phyloP scores from a whole-genome alignment of 2,329 filamentous ascomycete genomes.

The Diaporthe caulivora region DNA sequence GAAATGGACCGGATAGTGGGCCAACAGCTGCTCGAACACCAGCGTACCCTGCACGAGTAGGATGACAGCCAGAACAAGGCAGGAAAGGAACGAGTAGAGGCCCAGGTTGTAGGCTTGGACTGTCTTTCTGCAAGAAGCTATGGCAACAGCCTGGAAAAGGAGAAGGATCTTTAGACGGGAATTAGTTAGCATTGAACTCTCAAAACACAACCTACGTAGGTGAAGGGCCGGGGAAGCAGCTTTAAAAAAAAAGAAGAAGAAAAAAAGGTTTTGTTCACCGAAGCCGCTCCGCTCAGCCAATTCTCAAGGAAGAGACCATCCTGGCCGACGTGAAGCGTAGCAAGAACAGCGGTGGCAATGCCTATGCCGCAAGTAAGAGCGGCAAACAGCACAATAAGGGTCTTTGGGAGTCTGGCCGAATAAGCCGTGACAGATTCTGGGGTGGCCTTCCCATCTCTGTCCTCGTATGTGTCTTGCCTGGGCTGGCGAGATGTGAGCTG shows the following conservation, averaged over 20 bases:
- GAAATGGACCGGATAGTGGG: slow-evolving; percentile 52
- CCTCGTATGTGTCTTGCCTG: slow-evolving; percentile 68
- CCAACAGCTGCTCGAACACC: slow-evolving; percentile 50
- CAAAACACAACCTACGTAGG: not conserved
- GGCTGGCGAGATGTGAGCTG: slow-evolving; percentile 46
- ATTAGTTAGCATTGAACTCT: slow-evolving; percentile 36
- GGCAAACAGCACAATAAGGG: slow-evolving; percentile 66
- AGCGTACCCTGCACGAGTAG: slow-evolving; percentile 59
- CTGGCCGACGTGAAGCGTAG: slow-evolving; percentile 53
- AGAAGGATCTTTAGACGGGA: slow-evolving; percentile 58
- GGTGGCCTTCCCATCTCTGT: slow-evolving; percentile 77
- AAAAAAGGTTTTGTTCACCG: slow-evolving; percentile 61
- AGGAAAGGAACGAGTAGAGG: slow-evolving; percentile 62
- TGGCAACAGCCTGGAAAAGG: slow-evolving; percentile 62
- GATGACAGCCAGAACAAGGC: slow-evolving; percentile 57
- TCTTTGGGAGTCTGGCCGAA: slow-evolving; percentile 70
- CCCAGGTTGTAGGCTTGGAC: slow-evolving; percentile 67
- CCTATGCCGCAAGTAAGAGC: slow-evolving; percentile 66
- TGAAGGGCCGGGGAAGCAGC: not conserved
- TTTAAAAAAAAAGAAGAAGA: too few species aligned
- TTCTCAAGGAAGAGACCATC: slow-evolving; percentile 62
- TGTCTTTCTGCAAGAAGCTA: slow-evolving; percentile 63
- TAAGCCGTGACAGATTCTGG: slow-evolving; percentile 72
- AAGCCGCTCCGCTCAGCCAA: slow-evolving; percentile 71
- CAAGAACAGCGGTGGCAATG: slow-evolving; percentile 67